phyloP scores from a whole-genome alignment of 2,329 filamentous ascomycete species.

The Endoconidiophora laricicola region DNA sequence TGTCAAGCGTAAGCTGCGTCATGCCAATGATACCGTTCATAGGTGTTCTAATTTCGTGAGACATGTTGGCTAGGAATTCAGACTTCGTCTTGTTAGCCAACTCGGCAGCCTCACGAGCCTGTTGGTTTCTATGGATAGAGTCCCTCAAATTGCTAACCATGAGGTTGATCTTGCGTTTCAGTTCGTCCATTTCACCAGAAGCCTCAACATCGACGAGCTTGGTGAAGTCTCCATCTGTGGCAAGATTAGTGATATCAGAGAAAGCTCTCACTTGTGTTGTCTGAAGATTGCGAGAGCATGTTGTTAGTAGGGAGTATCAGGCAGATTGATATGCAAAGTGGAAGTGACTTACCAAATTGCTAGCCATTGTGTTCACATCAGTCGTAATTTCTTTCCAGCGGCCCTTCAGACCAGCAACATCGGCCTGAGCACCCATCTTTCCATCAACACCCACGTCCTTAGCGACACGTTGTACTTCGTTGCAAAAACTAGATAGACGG shows the following conservation, averaged over 20 bases:
- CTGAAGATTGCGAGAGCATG: constrained; percentile 24
- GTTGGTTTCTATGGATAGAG: constrained; percentile 91
- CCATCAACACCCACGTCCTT: constrained; percentile 95
- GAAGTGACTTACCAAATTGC: constrained; percentile 35
- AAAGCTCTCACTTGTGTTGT: constrained; percentile 96
- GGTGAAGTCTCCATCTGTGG: constrained; percentile 92
- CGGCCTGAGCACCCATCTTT: constrained; percentile 95
- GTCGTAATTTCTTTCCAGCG: constrained; percentile 98
- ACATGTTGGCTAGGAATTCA: constrained; percentile 98
- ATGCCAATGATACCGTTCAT: constrained; percentile 98
- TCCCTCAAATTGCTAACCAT: constrained; percentile 95
- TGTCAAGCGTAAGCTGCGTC: constrained; percentile 92
- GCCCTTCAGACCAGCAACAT: constrained; percentile 80
- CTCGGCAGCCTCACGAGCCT: constrained; percentile 88
- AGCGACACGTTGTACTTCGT: constrained; percentile 86
- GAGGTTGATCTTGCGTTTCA: constrained; percentile 98
- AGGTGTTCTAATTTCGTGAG: constrained; percentile 90
- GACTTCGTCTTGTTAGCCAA: constrained; percentile 96
- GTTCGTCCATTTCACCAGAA: constrained; percentile 95
- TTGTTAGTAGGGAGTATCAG: constrained; percentile 19
- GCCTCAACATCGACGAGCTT: constrained; percentile 94
- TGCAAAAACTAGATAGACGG: constrained; percentile 84
- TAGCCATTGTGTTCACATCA: constrained; percentile 86
- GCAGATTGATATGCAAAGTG: neutral
- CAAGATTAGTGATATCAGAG: constrained; percentile 94